Conservation (phyloP, 352 stramenopile species). For the Phytophthora boehmeriae region DNA sequence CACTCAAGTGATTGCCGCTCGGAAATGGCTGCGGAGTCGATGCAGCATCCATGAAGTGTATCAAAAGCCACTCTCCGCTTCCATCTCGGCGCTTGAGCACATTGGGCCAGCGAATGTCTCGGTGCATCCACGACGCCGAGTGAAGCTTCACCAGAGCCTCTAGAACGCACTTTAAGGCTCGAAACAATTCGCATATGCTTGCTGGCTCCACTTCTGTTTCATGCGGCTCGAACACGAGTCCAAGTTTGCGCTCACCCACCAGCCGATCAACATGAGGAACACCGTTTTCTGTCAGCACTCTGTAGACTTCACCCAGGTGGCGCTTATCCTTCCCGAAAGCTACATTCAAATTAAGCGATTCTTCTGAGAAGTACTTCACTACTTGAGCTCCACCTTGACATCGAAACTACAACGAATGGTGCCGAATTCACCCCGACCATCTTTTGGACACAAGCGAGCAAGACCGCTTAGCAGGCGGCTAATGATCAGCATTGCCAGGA, state of each 20-base stretch:
- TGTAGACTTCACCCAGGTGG: constrained; percentile 31
- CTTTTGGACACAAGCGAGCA: constrained; percentile 34
- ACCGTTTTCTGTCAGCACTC: constrained; percentile 28
- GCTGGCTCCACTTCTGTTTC: constrained; percentile 18
- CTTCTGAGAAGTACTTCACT: neutral
- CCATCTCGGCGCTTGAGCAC: constrained; percentile 26
- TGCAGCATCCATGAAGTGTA: constrained; percentile 30
- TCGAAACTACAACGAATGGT: constrained; percentile 11
- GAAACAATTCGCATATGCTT: constrained; percentile 23
- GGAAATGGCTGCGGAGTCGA: constrained; percentile 20
- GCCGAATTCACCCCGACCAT: constrained; percentile 33
- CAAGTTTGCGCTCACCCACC: constrained; percentile 6
- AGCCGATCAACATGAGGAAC: constrained; percentile 28
- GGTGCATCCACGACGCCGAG: constrained; percentile 31
- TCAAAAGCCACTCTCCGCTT: constrained; percentile 23
- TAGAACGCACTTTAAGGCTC: constrained; percentile 20
- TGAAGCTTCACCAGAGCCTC: constrained; percentile 28
- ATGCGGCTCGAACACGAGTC: constrained; percentile 25
- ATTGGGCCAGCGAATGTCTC: constrained; percentile 34
- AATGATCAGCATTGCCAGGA: constrained; percentile 38
- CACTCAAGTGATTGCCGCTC: constrained; percentile 14
- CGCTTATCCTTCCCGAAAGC: constrained; percentile 11
- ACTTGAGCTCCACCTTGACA: constrained; percentile 32
- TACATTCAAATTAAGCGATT: neutral
- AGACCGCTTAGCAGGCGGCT: constrained; percentile 32